Evolutionary conservation across 73 alveolate genomes (phyloP), one percentile per base, ranked within the genome.

Genomic region (Blepharisma japonicum): DNA sequence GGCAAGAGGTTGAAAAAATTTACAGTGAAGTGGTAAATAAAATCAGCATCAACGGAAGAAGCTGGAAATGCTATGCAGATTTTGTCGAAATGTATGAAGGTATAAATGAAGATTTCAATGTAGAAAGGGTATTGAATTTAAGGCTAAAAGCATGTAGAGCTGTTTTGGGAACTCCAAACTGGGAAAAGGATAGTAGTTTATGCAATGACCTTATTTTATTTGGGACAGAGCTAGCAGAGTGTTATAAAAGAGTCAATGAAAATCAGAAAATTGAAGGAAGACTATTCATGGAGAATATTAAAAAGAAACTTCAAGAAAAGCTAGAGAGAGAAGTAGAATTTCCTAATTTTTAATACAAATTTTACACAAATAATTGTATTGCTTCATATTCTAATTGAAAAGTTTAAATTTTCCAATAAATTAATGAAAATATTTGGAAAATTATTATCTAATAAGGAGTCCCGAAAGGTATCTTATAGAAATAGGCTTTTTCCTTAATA

Each of bases 121-220:
- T 25, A 18, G 38, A 18, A 5, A 61, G 14, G 4, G 47, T 61
- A 2, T 5, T 61, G 47, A 39, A 61, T 18, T 18, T 61, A 61
- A 61, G 74, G 74, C 38, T 25, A 14, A 61, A 61, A 25, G 74
- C 74, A 8, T 61, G 74, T 61, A 14, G 74, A 61, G 46, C 49
- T 61, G 74, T 39, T 2, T 18, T 61, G 47, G 46, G 47, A 4
- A 61, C 42, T 32, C 42, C 42, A 32, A 32, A 3, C 42, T 32
- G 47, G 23, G 74, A 61, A 20, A 61, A 20, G 38, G 23, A 61
- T 25, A 14, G 23, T 8, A 25, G 5, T 14, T 18, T 18, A 2
- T n/a, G 47, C 5, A 9, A 5, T n/a, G 47, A 61, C 2, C 14
- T 61, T 18, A 39, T 14, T 14, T n/a, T 8, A 25, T 18, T 61